These are phyloP conservation scores for Phytophthora brassicae DNA, from an alignment of 352 stramenopile genomes.

Conservation along the genomic window DNA sequence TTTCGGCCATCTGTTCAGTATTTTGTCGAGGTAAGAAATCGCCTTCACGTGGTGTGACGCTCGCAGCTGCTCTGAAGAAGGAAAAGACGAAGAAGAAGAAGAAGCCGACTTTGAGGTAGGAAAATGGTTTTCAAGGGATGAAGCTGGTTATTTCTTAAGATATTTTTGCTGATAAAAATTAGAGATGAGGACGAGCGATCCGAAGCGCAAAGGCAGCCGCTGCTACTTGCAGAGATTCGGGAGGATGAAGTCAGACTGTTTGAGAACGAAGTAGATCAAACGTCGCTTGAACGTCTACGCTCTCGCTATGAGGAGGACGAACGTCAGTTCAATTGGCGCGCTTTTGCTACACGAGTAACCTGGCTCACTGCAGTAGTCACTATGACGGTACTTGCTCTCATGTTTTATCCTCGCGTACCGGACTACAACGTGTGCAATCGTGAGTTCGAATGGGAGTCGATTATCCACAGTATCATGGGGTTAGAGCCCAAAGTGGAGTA, in stretches of 20 bases:
- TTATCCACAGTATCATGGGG: conserved; percentile 72
- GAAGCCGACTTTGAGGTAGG: conserved; percentile 25
- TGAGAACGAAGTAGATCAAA: conserved; percentile 59
- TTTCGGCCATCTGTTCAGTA: conserved; percentile 76
- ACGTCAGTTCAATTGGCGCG: conserved; percentile 47
- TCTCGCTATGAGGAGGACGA: conserved; percentile 48
- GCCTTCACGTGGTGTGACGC: conserved; percentile 20
- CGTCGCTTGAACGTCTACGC: conserved; percentile 52
- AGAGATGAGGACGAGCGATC: conserved; percentile 41
- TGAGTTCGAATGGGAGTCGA: conserved; percentile 88
- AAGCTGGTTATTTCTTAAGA: background rate
- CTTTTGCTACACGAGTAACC: conserved; percentile 53
- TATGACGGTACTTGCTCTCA: conserved; percentile 72
- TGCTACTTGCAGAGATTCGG: conserved; percentile 48
- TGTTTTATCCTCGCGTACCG: conserved; percentile 87
- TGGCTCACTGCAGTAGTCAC: conserved; percentile 56
- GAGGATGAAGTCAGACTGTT: conserved; percentile 60
- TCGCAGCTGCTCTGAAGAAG: conserved; percentile 22
- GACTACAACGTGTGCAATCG: conserved; percentile 91
- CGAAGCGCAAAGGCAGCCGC: conserved; percentile 47
- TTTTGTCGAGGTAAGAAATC: conserved; percentile 46
- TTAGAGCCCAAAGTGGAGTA: conserved; percentile 85
- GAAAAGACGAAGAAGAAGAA: conserved; percentile 42
- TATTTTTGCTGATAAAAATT: background rate
- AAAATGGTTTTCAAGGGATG: background rate